Evolutionary conservation across 2,329 filamentous ascomycete species (phyloP), one percentile per base, ranked within the genome.

Genomic region (Seiridium unicorne): DNA sequence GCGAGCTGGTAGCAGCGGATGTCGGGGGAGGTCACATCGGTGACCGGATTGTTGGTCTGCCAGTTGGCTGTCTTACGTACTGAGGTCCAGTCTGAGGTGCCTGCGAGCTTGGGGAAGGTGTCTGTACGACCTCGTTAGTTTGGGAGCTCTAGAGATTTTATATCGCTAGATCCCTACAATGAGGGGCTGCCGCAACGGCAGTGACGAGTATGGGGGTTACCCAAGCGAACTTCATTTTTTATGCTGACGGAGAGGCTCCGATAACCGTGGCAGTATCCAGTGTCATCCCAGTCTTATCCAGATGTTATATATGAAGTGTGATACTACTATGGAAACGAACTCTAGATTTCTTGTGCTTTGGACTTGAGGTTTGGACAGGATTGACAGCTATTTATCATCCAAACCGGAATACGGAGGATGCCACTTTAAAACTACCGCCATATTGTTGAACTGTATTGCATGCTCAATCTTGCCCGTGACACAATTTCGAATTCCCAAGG

Each of bases 1-100:
- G 68, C 69, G 8, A 77, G 71, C 66, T 83, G 77, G 69, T 81
- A 83, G 74, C 81, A 84, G n/a, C 79, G 79, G 72, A 83, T 80
- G 60, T 78, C 75, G 1, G 74, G 64, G 44, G 77, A 79, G 53
- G 67, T 74, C 36, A 83, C 80, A 61, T 80, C 74, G 3, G 78
- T 79, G 42, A 83, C 79, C 31, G 77, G 77, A 9, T 70, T 71
- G 65, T 79, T 78, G 58, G 68, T 73, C 65, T 78, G 77, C 64
- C 74, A 77, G 70, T 80, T 79, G 57, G 76, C 74, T 42, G 78
- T 79, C 65, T 74, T 71, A 48, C 78, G 75, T 51, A 79, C 71
- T 6, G 68, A 70, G 4, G 67, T 66, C 70, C 70, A 73, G 38
- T 66, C 68, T 13, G 66, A 36, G 8, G 69, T 71, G 47, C 70